Conservation (phyloP, 176 grass and related monocot species). For the Stipa capillata region DNA sequence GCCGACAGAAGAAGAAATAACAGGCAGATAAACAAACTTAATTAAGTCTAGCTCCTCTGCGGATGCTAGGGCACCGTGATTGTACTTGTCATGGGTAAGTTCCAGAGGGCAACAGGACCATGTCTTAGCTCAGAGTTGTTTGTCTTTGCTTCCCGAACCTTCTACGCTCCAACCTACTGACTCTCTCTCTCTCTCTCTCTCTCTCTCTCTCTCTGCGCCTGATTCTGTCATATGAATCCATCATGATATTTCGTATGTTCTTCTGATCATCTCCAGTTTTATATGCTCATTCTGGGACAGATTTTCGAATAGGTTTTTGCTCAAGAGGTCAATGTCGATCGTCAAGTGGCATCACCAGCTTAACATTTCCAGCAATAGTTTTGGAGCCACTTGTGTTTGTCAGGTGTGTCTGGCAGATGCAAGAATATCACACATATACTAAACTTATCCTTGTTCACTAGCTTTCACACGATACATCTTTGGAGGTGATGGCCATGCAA, state of each 20-base stretch:
- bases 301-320: background rate
- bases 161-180: constrained; percentile 1
- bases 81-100: background rate
- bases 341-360: constrained; percentile 21
- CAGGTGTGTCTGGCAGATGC: constrained; percentile 7
- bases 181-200: too few species aligned
- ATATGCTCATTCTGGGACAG: background rate
- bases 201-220: too few species aligned
- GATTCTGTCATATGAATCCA: background rate
- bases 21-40: too few species aligned
- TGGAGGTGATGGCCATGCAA: background rate
- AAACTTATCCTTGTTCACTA: constrained; percentile 13
- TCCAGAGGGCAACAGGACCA: constrained; percentile 7
- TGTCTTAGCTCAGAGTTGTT: background rate
- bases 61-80: background rate
- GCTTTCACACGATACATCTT: constrained; percentile 6
- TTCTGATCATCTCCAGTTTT: background rate
- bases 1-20: background rate
- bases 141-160: constrained; percentile 22
- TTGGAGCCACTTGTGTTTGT: constrained; percentile 23
- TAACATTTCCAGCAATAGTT: constrained; percentile 13
- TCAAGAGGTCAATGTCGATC: constrained; percentile 15
- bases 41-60: too few species aligned
- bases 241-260: background rate
- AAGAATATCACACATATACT: background rate